Percentiles rank a stretch among this genome's conserved stretches.
Conservation (phyloP, 345 rosid genomes). For the Zanthoxylum bungeanum region DNA sequence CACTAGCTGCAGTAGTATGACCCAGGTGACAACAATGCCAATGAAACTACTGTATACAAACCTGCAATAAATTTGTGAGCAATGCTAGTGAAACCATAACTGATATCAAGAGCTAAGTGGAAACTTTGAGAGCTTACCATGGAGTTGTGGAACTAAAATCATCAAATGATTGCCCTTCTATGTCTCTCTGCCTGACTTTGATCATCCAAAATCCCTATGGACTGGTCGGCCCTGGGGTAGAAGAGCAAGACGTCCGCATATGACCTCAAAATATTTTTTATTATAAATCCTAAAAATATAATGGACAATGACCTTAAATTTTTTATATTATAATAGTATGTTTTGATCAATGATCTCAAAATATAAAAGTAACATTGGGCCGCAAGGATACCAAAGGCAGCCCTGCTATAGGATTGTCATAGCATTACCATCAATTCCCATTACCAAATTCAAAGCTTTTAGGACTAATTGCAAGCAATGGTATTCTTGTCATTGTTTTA, state of each 20-base stretch:
- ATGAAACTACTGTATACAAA: constrained; percentile 45
- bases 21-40: constrained; percentile 37
- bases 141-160: constrained; percentile 28
- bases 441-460: constrained; percentile 38
- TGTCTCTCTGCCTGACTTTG: constrained; percentile 51
- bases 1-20: constrained; percentile 45
- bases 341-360: too few species aligned
- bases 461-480: constrained; percentile 31
- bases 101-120: neutral
- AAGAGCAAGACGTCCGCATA: too few species aligned
- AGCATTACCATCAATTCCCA: constrained; percentile 51
- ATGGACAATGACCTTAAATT: too few species aligned
- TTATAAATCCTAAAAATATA: too few species aligned
- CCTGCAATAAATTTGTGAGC: constrained; percentile 33
- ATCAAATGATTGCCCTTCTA: constrained; percentile 24
- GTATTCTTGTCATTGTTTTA: constrained; percentile 30
- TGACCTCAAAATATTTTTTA: too few species aligned
- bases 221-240: too few species aligned
- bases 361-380: too few species aligned
- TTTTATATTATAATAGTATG: too few species aligned
- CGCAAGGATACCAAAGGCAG: too few species aligned
- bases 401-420: constrained; percentile 50
- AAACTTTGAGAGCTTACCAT: constrained; percentile 32
- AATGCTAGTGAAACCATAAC: neutral
- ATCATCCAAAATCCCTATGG: constrained; percentile 56